phyloP scores from a whole-genome alignment of 352 stramenopile species.

The Globisporangium spiculum region DNA sequence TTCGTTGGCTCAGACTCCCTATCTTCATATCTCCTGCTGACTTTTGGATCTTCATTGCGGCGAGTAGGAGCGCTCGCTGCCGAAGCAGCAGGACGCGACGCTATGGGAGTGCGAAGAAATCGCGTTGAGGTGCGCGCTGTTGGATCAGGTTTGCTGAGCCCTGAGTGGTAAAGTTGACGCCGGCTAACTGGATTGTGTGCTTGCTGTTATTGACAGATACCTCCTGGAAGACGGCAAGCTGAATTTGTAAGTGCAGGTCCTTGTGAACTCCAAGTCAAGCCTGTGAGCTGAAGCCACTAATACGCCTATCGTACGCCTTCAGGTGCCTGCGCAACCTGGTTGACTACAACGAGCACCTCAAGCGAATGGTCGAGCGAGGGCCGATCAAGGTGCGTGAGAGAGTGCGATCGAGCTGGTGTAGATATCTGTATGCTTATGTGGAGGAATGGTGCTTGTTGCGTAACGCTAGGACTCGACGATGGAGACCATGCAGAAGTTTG shows the following conservation, averaged over 20 bases:
- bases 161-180: background rate
- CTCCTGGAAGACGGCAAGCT: slow-evolving; percentile 90
- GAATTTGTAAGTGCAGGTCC: slow-evolving; percentile 58
- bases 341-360: slow-evolving; percentile 79
- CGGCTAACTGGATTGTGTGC: background rate
- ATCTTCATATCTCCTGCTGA: too few species aligned
- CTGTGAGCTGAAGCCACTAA: too few species aligned
- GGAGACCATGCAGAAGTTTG: slow-evolving; percentile 79
- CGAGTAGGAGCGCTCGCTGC: slow-evolving; percentile 61
- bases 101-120: slow-evolving; percentile 91
- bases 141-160: too few species aligned
- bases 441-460: background rate
- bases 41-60: background rate
- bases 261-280: too few species aligned
- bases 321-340: slow-evolving; percentile 81
- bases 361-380: slow-evolving; percentile 58
- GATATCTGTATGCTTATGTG: background rate
- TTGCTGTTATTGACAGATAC: slow-evolving; percentile 40
- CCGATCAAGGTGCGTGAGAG: slow-evolving; percentile 46
- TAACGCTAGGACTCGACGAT: slow-evolving; percentile 43
- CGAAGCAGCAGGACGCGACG: slow-evolving; percentile 83
- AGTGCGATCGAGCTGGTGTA: background rate
- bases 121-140: slow-evolving; percentile 47
- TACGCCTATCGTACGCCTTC: too few species aligned
- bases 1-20: too few species aligned